Evolutionary conservation across 2,329 filamentous ascomycete genomes (phyloP).

Genomic region (Colletotrichum scovillei): DNA sequence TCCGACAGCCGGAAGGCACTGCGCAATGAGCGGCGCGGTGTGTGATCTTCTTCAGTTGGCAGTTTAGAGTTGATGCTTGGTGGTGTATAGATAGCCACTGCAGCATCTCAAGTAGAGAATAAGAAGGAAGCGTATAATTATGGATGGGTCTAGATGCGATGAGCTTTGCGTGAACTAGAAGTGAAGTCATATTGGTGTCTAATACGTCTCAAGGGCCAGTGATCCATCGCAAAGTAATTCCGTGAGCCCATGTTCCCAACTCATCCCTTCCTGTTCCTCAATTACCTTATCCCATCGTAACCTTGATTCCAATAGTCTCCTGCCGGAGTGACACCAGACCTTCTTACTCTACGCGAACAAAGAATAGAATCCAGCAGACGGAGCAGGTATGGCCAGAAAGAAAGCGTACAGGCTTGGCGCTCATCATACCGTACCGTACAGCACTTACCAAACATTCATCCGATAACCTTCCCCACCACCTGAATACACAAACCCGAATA

Average conservation of each 20-base stretch:
- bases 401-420: too few species aligned
- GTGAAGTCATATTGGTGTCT: conserved; percentile 17
- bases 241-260: neutral
- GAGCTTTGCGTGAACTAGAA: neutral
- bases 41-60: neutral
- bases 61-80: neutral
- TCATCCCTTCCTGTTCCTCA: neutral
- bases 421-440: too few species aligned
- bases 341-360: too few species aligned
- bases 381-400: too few species aligned
- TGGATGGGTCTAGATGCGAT: neutral
- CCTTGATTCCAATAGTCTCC: neutral
- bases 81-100: neutral
- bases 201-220: conserved; percentile 24
- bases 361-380: too few species aligned
- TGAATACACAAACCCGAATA: too few species aligned
- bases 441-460: too few species aligned
- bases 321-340: too few species aligned
- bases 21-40: conserved; percentile 17
- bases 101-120: neutral
- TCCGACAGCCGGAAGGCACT: conserved; percentile 45
- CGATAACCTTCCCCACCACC: too few species aligned
- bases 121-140: neutral
- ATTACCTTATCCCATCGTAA: neutral
- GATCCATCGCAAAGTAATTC: neutral